Percentiles rank a stretch among this genome's conserved stretches.
Conservation (phyloP, 23 red algal species). For the Gracilaria gracilis region DNA sequence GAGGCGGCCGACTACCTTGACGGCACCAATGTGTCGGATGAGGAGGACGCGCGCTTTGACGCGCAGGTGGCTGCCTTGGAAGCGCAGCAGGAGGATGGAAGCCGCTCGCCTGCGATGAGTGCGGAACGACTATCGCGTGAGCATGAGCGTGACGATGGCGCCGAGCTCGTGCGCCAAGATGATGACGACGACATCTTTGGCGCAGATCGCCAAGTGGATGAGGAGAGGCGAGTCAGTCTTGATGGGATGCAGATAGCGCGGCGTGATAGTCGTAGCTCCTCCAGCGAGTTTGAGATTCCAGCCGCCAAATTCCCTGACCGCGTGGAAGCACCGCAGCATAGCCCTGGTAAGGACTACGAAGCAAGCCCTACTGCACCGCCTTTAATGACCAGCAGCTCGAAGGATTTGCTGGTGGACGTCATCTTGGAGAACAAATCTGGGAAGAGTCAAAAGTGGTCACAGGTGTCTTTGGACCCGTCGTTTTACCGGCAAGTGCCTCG, state of each 20-base stretch:
- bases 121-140: not conserved
- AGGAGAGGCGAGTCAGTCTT: not conserved
- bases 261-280: not conserved
- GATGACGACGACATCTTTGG: slow-evolving; percentile 51
- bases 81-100: not conserved
- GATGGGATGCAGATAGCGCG: not conserved
- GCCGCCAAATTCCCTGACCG: slow-evolving; percentile 33
- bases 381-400: slow-evolving; percentile 12
- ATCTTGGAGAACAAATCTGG: slow-evolving; percentile 57
- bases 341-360: not conserved
- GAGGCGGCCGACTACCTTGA: slow-evolving; percentile 54
- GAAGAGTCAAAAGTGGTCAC: slow-evolving; percentile 42
- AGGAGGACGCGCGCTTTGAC: slow-evolving; percentile 41
- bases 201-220: slow-evolving; percentile 26
- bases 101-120: not conserved
- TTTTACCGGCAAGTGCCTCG: slow-evolving; percentile 65
- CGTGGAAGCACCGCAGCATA: not conserved
- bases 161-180: not conserved
- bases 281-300: not conserved
- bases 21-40: slow-evolving; percentile 64
- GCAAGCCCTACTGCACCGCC: not conserved
- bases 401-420: slow-evolving; percentile 48
- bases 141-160: not conserved
- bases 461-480: slow-evolving; percentile 50
- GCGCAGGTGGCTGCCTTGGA: slow-evolving; percentile 13